Conservation (phyloP, 306 rosid genomes). For the Cotoneaster glaucophyllus region DNA sequence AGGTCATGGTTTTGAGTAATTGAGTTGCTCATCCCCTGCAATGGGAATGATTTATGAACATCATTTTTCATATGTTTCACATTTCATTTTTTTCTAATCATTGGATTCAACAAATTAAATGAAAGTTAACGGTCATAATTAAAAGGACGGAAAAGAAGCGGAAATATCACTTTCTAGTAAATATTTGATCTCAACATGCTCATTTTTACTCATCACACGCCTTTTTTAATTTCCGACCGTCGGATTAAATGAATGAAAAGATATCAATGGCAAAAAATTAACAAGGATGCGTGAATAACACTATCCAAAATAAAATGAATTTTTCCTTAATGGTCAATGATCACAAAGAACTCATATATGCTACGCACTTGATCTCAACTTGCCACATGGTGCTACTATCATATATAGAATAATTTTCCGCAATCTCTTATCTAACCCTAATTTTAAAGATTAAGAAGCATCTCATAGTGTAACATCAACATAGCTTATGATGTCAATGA, state of each 20-base stretch:
- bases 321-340: neutral
- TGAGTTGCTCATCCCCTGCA: neutral
- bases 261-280: no score
- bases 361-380: neutral
- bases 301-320: no score
- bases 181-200: no score
- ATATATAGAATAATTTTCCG: no score
- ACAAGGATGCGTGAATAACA: no score
- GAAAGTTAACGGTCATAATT: no score
- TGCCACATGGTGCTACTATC: neutral
- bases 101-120: neutral
- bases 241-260: no score
- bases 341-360: neutral
- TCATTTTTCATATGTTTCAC: neutral
- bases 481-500: neutral
- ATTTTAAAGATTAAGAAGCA: neutral
- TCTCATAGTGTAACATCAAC: neutral
- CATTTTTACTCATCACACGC: no score
- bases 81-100: no score
- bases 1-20: neutral
- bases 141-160: no score
- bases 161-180: no score
- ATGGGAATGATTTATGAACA: neutral
- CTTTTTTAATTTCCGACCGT: rapidly evolving
- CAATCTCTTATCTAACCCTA: neutral